These are phyloP conservation scores for Cruciata laevipes DNA, from an alignment of 257 asterid species.

Conservation along the genomic window DNA sequence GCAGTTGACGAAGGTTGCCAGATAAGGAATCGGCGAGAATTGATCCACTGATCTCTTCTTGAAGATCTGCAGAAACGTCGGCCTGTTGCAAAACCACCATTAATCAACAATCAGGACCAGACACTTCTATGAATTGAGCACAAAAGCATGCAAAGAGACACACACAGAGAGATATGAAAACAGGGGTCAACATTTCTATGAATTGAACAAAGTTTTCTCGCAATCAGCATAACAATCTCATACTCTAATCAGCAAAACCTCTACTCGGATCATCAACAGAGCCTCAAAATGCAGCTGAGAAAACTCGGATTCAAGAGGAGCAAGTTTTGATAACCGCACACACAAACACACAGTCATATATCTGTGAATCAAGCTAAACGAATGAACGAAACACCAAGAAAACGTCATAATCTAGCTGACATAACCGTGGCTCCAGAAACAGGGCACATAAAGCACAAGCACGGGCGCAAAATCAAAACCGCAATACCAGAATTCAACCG, in stretches of 20 bases:
- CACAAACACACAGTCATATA: no score
- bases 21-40: conserved; percentile 70
- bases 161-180: background rate
- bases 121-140: background rate
- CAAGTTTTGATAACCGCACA: background rate
- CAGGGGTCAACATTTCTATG: background rate
- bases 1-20: conserved; percentile 73
- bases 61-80: conserved; percentile 57
- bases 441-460: background rate
- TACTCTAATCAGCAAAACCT: background rate
- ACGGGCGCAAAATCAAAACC: background rate
- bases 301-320: background rate
- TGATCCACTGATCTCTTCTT: conserved; percentile 69
- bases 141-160: background rate
- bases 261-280: background rate
- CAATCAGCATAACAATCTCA: background rate
- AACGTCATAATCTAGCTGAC: background rate
- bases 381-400: no score
- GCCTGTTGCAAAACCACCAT: conserved; percentile 28
- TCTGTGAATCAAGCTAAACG: background rate
- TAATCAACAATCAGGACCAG: background rate
- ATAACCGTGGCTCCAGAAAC: background rate
- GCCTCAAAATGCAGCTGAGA: background rate
- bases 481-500: no score
- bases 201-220: background rate